A percentile compares a stretch with the other conserved stretches of the same genome.
Evolutionary conservation across 805 yeast genomes (phyloP).

Genomic region (Saccharomycopsis fibuligera): DNA sequence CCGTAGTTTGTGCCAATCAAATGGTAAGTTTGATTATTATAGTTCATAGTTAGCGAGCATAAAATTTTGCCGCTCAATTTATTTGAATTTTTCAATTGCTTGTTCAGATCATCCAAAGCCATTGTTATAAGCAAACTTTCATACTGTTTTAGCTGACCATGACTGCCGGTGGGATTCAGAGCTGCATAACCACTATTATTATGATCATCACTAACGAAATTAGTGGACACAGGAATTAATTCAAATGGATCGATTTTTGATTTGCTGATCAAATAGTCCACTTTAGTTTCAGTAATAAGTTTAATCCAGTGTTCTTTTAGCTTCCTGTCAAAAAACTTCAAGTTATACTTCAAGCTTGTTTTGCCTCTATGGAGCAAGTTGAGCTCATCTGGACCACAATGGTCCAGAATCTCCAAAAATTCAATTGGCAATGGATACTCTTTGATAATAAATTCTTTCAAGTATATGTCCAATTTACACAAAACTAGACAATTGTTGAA

Average conservation of each 20-base stretch:
- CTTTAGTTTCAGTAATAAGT: slow-evolving; percentile 17
- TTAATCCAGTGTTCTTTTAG: slow-evolving; percentile 18
- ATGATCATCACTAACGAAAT: slow-evolving; percentile 1
- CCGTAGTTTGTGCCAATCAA: slow-evolving; percentile 20
- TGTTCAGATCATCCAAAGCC: slow-evolving; percentile 11
- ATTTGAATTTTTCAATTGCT: slow-evolving; percentile 5
- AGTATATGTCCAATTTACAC: slow-evolving; percentile 20
- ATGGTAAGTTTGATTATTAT: slow-evolving; percentile 19
- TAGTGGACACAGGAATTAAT: slow-evolving; percentile 12
- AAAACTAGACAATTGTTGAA: slow-evolving; percentile 20
- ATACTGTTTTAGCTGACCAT: slow-evolving; percentile 1
- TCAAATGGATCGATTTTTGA: slow-evolving; percentile 16
- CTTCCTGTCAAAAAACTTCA: slow-evolving; percentile 14
- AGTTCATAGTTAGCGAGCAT: slow-evolving; percentile 17
- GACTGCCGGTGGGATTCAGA: background rate
- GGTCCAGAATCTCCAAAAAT: slow-evolving; percentile 13
- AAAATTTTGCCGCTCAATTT: slow-evolving; percentile 13
- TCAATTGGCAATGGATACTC: slow-evolving; percentile 22
- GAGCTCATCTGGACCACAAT: slow-evolving; percentile 8
- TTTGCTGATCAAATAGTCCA: slow-evolving; percentile 10
- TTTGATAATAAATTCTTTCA: slow-evolving; percentile 17
- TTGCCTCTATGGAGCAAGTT: slow-evolving; percentile 15
- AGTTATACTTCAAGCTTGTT: slow-evolving; percentile 1
- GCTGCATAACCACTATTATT: background rate
- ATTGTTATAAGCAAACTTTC: slow-evolving; percentile 8